These are phyloP conservation scores for Taphrina populina DNA, from an alignment of 1,139 yeast species.

Conservation along the genomic window DNA sequence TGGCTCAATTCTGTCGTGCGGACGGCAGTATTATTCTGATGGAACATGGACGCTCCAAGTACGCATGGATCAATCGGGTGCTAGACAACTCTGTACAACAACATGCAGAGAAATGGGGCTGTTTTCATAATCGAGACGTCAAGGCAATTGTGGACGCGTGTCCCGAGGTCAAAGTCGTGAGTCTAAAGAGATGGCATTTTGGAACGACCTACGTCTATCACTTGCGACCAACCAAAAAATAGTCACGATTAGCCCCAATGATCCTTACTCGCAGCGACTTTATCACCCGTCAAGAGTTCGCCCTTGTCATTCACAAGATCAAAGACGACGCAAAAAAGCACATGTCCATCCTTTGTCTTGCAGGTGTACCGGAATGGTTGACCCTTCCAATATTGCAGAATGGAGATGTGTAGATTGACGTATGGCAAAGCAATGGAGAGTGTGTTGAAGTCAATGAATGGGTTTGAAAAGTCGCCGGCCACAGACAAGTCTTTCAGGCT, in stretches of 20 bases:
- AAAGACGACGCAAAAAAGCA: constrained; percentile 40
- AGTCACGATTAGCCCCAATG: constrained; percentile 1
- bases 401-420: constrained; percentile 46
- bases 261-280: constrained; percentile 6
- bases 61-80: constrained; percentile 72
- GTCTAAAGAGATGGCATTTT: constrained; percentile 75
- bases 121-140: constrained; percentile 94
- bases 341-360: constrained; percentile 37
- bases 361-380: constrained; percentile 45
- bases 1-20: constrained; percentile 70
- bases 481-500: constrained; percentile 46
- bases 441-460: constrained; percentile 48
- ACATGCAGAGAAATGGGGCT: constrained; percentile 91
- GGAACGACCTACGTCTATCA: constrained; percentile 65
- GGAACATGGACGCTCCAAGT: constrained; percentile 89
- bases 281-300: constrained; percentile 27
- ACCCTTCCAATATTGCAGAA: constrained; percentile 49
- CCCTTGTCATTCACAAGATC: constrained; percentile 42
- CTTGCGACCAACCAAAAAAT: constrained; percentile 4
- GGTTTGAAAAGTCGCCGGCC: constrained; percentile 51
- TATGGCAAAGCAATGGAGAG: constrained; percentile 52
- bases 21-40: constrained; percentile 77
- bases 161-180: constrained; percentile 79
- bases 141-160: constrained; percentile 72
- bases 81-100: constrained; percentile 80